Base-by-base conservation (phyloP, 2,329 filamentous ascomycete genomes). In the Drechslera avenae region DNA sequence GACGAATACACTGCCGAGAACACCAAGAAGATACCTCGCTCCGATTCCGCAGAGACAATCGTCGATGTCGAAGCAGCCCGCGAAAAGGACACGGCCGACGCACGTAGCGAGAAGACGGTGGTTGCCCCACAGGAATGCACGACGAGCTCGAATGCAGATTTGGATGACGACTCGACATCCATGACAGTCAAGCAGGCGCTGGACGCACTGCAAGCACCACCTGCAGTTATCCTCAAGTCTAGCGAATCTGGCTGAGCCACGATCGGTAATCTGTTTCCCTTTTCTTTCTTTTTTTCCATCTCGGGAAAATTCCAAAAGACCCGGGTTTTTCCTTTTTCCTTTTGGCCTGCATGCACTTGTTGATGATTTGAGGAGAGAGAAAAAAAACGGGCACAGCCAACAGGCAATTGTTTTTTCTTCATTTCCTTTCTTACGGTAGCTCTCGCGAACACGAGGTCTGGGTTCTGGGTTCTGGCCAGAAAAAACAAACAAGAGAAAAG, bases 1-100 rank as follows among this genome's bases (percentile, higher is more conserved):
- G 83, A 86, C 57, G 81, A 86, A 39, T 63, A 85, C 36, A 37
- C 70, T 32, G 59, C 59, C 0, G 49, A 62, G 30, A 49, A 65
- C 0, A 56, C 61, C 12, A 67, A 68, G 51, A 68, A 57, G 44
- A 48, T 58, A 19, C 55, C 40, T 10, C 54, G 57, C 34, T 63
- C 53, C 34, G 60, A 60, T 5, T 67, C 67, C 3, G 33, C 54
- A 2, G 63, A 65, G n/a, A 64, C 59, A 1, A 42, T 69, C n/a
- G 58, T 54, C 23, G 66, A 71, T 52, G 50, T 66, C 7, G 68
- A 71, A 47, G 60, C 60, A 17, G 56, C 54, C 2, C 46, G 57
- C 16, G 42, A 43, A 4, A 31, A 37, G 14, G 42, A 42, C 31
- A 21, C 32, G 2, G n/a, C 46, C 6, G 34, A 28, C 7, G 31